Evolutionary conservation across 73 alveolate genomes (phyloP).

Genomic region (Uronychia setigera): DNA sequence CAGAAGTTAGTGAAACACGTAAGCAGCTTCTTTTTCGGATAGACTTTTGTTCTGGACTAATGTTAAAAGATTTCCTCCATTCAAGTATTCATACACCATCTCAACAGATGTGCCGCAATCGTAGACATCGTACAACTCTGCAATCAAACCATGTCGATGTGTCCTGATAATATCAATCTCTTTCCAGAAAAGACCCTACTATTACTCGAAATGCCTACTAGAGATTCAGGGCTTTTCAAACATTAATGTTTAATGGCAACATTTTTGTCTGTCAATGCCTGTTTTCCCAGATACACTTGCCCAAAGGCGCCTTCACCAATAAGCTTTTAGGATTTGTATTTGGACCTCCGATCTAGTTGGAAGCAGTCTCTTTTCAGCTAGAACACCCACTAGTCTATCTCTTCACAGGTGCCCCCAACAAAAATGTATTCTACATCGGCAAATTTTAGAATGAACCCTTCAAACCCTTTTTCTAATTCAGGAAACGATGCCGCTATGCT

Average conservation of each 20-base stretch:
- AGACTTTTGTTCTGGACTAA: neutral
- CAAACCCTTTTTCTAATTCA: neutral
- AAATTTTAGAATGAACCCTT: neutral
- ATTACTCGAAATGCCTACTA: slow-evolving; percentile 24
- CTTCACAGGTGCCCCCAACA: neutral
- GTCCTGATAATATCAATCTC: neutral
- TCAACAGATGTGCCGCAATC: neutral
- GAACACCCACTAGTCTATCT: neutral
- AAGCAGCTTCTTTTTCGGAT: neutral
- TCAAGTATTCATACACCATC: neutral
- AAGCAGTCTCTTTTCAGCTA: neutral
- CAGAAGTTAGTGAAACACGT: neutral
- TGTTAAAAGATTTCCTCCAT: neutral
- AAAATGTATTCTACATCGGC: neutral
- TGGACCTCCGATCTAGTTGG: neutral
- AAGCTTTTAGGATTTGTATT: slow-evolving; percentile 27
- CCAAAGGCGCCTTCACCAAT: slow-evolving; percentile 90
- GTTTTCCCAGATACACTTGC: slow-evolving; percentile 77
- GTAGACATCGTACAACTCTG: neutral
- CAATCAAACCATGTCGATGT: neutral
- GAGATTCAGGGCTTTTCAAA: neutral
- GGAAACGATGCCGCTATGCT: neutral
- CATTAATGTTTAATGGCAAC: slow-evolving; percentile 73
- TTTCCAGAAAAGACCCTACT: neutral
- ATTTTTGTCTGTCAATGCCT: slow-evolving; percentile 73